These are phyloP conservation scores for Jackrogersella minutella DNA, from an alignment of 495 filamentous ascomycete species.

Conservation along the genomic window DNA sequence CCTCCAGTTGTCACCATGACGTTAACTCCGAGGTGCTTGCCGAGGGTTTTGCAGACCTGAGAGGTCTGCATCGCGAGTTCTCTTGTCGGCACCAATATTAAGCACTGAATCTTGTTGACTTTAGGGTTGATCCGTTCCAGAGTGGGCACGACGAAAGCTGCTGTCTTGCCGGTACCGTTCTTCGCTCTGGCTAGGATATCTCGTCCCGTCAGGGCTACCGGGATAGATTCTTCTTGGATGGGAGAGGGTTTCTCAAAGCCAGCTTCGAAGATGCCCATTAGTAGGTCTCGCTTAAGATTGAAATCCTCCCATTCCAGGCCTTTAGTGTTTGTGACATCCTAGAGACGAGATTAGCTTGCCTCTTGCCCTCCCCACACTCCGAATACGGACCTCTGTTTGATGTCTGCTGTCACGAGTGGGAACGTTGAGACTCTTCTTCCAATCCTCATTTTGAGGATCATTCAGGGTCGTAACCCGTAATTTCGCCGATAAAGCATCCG, in stretches of 20 bases:
- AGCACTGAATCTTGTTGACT: conserved; percentile 89
- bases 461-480: conserved; percentile 75
- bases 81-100: conserved; percentile 95
- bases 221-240: conserved; percentile 99
- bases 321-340: conserved; percentile 98
- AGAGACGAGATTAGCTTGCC: conserved; percentile 19
- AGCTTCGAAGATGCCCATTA: conserved; percentile 99
- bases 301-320: conserved; percentile 98
- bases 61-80: conserved; percentile 99
- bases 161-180: conserved; percentile 98
- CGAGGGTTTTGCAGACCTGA: conserved; percentile 97
- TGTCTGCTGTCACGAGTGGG: conserved; percentile 85
- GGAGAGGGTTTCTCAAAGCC: conserved; percentile 98
- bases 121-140: conserved; percentile 96
- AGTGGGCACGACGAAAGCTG: conserved; percentile 95
- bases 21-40: conserved; percentile 95
- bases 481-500: conserved; percentile 69
- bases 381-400: conserved; percentile 83
- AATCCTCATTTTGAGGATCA: conserved; percentile 69
- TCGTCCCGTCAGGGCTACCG: conserved; percentile 91
- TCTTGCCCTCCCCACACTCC: not conserved
- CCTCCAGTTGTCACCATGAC: conserved; percentile 99
- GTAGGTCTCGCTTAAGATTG: conserved; percentile 86
- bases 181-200: conserved; percentile 97
- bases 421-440: conserved; percentile 80